Evolutionary conservation across 1,284 basidiomycete genomes (phyloP), one percentile per base, ranked within the genome.

Genomic region (Rugosomyces carneus): DNA sequence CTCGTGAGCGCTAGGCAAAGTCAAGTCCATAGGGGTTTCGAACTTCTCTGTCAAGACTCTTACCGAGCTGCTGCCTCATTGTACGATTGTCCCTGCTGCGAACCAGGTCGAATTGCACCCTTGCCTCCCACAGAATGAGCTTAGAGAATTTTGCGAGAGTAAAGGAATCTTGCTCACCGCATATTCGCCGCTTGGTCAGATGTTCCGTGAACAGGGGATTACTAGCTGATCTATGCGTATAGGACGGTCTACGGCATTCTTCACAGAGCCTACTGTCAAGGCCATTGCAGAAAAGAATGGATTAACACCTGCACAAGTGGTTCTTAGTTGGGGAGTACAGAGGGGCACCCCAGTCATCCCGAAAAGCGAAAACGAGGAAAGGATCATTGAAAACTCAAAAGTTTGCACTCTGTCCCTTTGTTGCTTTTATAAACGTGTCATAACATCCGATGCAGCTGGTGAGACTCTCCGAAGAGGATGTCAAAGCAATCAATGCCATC

Each of bases 31-130:
- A 51, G 83, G 82, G 18, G 73, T 86, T 20, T 82, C 78, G 40
- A 86, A 86, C 66, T 84, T 84, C 61, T 79, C 76, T 44, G 69
- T 79, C 50, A 74, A 77, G 61, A 70, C 67, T 16, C 63, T 81
- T 21, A 61, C 62, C 24, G 52, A 59, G 13, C 61, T 76, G 5
- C 63, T 78, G 7, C 56, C 60, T 19, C 53, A 68, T 26, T 61
- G 58, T 37, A 54, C 45, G 1, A 60, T 83, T 31, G 60, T 77
- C 0, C 84, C 83, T 0, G 81, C 73, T 1, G 70, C 71, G 10
- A 85, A 86, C 62, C 82, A 85, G 62, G 73, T 82, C 23, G 79
- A 83, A 61, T 51, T 76, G 24, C 80, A 83, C 55, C 78, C 80
- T 2, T 75, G 65, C 51, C 67, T 76, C 15, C 77, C 78, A 0